Conservation (phyloP, 805 yeast genomes). For the Candida silvicultrix region DNA sequence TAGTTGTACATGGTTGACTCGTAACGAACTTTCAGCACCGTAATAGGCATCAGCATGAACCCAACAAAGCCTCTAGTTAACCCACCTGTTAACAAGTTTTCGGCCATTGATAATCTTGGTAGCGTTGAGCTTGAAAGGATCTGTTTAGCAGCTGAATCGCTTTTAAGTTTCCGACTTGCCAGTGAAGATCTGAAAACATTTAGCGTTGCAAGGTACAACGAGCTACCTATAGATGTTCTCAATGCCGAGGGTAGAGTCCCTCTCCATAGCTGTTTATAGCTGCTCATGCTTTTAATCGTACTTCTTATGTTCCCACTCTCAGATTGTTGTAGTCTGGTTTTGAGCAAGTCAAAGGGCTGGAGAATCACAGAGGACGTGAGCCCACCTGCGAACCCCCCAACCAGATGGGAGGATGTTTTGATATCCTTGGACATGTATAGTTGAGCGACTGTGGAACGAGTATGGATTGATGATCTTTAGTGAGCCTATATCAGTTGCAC, state of each 20-base stretch:
- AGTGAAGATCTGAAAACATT: slow-evolving; percentile 52
- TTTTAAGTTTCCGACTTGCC: slow-evolving; percentile 24
- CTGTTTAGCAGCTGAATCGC: background rate
- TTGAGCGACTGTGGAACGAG: no score
- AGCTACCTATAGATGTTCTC: slow-evolving; percentile 88
- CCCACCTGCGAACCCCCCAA: slow-evolving; percentile 85
- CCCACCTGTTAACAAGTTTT: slow-evolving; percentile 74
- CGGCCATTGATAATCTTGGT: slow-evolving; percentile 66
- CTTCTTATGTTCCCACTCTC: slow-evolving; percentile 24
- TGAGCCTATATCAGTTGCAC: no score
- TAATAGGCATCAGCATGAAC: slow-evolving; percentile 87
- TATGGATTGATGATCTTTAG: background rate
- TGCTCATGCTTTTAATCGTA: slow-evolving; percentile 33
- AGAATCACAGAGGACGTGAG: slow-evolving; percentile 69
- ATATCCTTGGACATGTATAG: slow-evolving; percentile 2
- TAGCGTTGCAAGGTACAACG: slow-evolving; percentile 71
- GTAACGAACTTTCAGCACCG: slow-evolving; percentile 81
- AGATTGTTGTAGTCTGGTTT: slow-evolving; percentile 78
- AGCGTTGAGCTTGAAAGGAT: slow-evolving; percentile 33
- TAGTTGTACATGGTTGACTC: slow-evolving; percentile 78
- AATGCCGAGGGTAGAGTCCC: slow-evolving; percentile 90
- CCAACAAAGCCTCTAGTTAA: slow-evolving; percentile 79
- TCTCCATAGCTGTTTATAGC: slow-evolving; percentile 63
- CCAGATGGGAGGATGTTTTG: slow-evolving; percentile 42
- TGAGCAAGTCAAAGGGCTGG: slow-evolving; percentile 86